Percentiles rank a stretch among this genome's conserved stretches.
Evolutionary conservation across 2,329 filamentous ascomycete species (phyloP).

Genomic region (Neopestalotiopsis rosae): DNA sequence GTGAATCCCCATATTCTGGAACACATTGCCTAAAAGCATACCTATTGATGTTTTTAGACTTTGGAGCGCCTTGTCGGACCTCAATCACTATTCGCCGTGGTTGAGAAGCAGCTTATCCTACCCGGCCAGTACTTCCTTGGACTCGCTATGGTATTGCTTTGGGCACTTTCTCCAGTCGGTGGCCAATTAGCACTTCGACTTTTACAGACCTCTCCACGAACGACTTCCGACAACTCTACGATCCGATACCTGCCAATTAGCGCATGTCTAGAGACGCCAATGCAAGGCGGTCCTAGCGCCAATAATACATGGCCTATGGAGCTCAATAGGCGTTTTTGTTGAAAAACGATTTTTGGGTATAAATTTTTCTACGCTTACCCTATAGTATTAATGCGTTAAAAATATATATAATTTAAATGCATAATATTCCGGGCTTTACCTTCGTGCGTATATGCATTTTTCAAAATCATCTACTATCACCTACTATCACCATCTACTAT

Average conservation of each 20-base stretch:
- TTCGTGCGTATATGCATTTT: too few relatives aligned
- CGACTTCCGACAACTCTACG: background rate
- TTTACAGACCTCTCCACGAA: background rate
- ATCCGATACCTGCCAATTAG: background rate
- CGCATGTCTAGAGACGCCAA: background rate
- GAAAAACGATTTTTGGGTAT: too few relatives aligned
- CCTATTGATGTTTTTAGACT: background rate
- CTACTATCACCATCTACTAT: too few relatives aligned
- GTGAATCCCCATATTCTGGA: background rate
- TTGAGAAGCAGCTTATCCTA: background rate
- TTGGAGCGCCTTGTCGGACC: background rate
- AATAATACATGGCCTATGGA: background rate
- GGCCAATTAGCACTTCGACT: background rate
- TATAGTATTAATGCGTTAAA: too few relatives aligned
- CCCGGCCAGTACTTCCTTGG: background rate
- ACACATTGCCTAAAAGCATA: background rate
- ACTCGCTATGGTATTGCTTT: background rate
- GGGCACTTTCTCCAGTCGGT: background rate
- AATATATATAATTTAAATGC: too few relatives aligned
- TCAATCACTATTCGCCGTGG: background rate
- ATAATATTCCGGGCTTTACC: too few relatives aligned
- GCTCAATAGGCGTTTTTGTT: too few relatives aligned
- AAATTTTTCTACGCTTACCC: too few relatives aligned
- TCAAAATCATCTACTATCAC: too few relatives aligned
- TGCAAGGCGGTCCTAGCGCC: background rate